Conservation (phyloP, 768 basidiomycete genomes). For the Serendipita sp. region DNA sequence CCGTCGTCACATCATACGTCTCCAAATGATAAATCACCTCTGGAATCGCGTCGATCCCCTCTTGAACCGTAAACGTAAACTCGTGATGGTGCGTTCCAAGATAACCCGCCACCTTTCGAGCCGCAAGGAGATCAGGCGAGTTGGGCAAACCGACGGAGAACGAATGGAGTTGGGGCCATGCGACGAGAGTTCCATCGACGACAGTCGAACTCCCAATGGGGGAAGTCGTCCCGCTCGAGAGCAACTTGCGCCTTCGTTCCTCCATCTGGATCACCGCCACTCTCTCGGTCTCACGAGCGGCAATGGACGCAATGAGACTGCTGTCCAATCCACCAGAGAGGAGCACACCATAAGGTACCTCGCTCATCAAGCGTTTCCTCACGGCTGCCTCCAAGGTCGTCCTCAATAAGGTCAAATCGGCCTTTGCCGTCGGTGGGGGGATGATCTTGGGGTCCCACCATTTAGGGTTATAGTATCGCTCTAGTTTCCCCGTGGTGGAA, state of each 20-base stretch:
- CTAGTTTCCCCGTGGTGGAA: constrained; percentile 59
- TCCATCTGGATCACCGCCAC: constrained; percentile 66
- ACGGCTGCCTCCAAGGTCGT: constrained; percentile 83
- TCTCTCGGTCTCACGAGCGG: constrained; percentile 88
- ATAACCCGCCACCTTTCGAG: constrained; percentile 82
- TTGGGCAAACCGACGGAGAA: constrained; percentile 92
- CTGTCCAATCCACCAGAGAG: constrained; percentile 92
- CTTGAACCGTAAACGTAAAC: constrained; percentile 95
- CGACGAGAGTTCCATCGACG: constrained; percentile 46
- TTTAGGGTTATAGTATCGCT: constrained; percentile 70
- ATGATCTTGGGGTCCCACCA: constrained; percentile 83
- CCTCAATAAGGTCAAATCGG: constrained; percentile 54
- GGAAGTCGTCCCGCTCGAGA: constrained; percentile 12
- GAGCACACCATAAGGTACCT: constrained; percentile 95
- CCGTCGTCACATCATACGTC: constrained; percentile 97
- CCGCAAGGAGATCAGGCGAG: constrained; percentile 89
- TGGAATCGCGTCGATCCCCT: constrained; percentile 90
- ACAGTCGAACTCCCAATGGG: constrained; percentile 5
- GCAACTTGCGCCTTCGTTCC: constrained; percentile 32
- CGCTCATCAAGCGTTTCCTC: constrained; percentile 89
- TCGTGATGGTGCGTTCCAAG: constrained; percentile 94
- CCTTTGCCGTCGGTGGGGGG: constrained; percentile 41
- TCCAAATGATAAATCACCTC: constrained; percentile 98
- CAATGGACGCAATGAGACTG: constrained; percentile 89
- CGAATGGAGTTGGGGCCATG: constrained; percentile 95